Percentiles rank a stretch among this genome's conserved stretches.
Conservation (phyloP, 2,329 filamentous ascomycete species). For the Ceratocystis cubensis region DNA sequence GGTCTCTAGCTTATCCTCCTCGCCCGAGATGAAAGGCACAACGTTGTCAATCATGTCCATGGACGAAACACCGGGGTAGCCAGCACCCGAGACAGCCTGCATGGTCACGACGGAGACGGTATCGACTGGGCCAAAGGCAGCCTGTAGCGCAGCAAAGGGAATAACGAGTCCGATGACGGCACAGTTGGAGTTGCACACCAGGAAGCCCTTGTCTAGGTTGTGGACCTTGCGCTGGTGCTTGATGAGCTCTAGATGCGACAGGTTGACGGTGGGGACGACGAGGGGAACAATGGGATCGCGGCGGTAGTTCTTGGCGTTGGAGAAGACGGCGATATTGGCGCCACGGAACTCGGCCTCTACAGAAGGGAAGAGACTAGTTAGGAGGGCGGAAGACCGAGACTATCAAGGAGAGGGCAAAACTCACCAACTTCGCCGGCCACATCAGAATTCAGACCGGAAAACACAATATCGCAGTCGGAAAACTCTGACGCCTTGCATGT, state of each 20-base stretch:
- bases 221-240: conserved; percentile 71
- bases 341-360: conserved; percentile 82
- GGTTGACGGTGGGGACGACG: conserved; percentile 90
- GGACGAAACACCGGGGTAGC: conserved; percentile 76
- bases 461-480: conserved; percentile 80
- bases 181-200: conserved; percentile 97
- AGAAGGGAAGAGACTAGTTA: background rate
- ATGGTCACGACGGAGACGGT: conserved; percentile 71
- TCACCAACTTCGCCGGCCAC: conserved; percentile 82
- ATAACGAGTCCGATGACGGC: conserved; percentile 94
- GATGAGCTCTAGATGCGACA: conserved; percentile 74
- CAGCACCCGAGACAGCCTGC: conserved; percentile 87
- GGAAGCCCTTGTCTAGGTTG: conserved; percentile 67
- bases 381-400: background rate
- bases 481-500: conserved; percentile 76
- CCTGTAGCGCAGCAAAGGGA: conserved; percentile 80
- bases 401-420: conserved; percentile 23
- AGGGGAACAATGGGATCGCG: conserved; percentile 81
- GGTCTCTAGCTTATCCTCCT: conserved; percentile 92
- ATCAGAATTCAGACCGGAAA: conserved; percentile 84
- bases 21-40: conserved; percentile 81
- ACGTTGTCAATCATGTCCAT: conserved; percentile 98
- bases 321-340: conserved; percentile 83
- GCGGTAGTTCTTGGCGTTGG: conserved; percentile 95
- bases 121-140: conserved; percentile 72